Evolutionary conservation across 352 stramenopile species (phyloP), one percentile per base, ranked within the genome.

Genomic region (Phytophthora cryptogea): DNA sequence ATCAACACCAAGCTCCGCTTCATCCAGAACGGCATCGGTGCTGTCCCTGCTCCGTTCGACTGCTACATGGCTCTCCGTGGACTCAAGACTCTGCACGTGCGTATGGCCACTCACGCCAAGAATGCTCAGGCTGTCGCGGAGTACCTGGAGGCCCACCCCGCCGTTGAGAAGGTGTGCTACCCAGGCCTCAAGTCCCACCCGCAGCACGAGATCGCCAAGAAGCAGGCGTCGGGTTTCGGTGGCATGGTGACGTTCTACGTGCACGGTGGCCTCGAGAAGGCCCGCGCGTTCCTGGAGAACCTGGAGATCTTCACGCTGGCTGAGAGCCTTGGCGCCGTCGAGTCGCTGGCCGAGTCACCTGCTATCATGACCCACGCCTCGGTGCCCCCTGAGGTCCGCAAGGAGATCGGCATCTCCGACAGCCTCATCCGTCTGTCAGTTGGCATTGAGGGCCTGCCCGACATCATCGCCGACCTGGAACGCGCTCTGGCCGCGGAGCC

Each of bases 361-460:
- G 92, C 92, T 8, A 95, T 94, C 48, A 98, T 97, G 61, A 99
- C 94, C 10, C 95, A 99, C 70, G 89, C 81, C 11, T 96, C 95
- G 11, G 90, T 98, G 78, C 80, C 92, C 8, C 63, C 89, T 47
- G 89, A 94, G 61, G 68, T 97, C 63, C 85, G 89, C 45, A 76
- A 91, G 74, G 80, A 90, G 75, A 77, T 97, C 35, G 92, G 90
- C 53, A 97, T 97, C 63, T 97, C 88, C 41, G 90, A 97, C 75
- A 93, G 80, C 56, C 89, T 98, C 66, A 93, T 98, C 60, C 89
- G 94, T 37, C 74, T 95, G 7, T 98, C 91, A 2, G 90, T 97
- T 33, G 92, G 94, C 35, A 96, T 98, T 47, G 94, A 98, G 59
- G 85, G 94, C 23, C 76, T 96, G 16, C 86, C 93, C 6, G 94